A percentile compares a stretch with the other conserved stretches of the same genome.
Evolutionary conservation across 73 alveolate genomes (phyloP).

Genomic region (Paramecium octaurelia): DNA sequence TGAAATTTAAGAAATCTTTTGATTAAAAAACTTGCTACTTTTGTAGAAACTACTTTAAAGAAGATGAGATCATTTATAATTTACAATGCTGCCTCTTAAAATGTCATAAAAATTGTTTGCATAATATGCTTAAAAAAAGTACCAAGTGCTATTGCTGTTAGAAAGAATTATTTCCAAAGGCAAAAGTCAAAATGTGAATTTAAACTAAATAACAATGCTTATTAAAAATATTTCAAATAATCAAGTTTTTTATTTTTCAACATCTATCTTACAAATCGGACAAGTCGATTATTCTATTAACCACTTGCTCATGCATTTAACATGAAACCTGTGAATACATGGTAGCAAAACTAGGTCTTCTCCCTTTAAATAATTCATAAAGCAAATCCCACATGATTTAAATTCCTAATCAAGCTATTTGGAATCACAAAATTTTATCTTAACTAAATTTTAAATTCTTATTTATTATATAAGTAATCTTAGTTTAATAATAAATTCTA

Average conservation of each 20-base stretch:
- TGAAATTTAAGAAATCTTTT: not conserved
- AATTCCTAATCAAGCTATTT: not conserved
- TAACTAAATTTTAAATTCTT: not conserved
- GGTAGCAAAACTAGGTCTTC: not conserved
- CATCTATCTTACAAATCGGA: constrained; percentile 14
- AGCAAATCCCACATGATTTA: not conserved
- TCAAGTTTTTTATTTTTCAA: not conserved
- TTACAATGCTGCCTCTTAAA: not conserved
- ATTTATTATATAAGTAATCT: not conserved
- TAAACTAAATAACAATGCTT: not conserved
- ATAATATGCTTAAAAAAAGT: not conserved
- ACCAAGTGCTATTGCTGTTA: not conserved
- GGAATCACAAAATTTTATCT: not conserved
- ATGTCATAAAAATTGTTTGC: not conserved
- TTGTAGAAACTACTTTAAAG: not conserved
- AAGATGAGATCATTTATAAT: not conserved
- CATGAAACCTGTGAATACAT: constrained; percentile 8
- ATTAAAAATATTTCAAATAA: not conserved
- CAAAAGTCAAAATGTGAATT: not conserved
- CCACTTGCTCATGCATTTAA: not conserved
- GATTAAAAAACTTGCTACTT: not conserved
- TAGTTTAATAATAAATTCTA: not conserved
- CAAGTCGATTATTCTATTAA: not conserved
- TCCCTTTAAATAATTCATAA: not conserved
- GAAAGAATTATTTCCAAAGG: not conserved